These are phyloP conservation scores for Apiotrichum akiyoshidainum DNA, from an alignment of 1,284 basidiomycete genomes.

Conservation along the genomic window DNA sequence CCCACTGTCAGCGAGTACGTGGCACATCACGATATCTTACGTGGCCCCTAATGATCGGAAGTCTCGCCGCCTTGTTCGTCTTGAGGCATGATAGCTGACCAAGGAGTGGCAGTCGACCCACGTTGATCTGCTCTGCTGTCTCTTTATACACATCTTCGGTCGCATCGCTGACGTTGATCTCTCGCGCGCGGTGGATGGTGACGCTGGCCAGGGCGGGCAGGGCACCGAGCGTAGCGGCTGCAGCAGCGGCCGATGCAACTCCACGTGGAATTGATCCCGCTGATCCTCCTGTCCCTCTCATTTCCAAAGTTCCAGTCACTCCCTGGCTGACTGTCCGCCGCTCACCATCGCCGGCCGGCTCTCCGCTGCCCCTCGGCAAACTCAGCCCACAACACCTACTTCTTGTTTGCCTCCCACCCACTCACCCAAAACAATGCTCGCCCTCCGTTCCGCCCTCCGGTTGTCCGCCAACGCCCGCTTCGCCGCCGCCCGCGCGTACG, in stretches of 20 bases:
- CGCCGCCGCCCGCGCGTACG: slow-evolving; percentile 11
- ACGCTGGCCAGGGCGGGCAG: not conserved
- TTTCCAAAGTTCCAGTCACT: not conserved
- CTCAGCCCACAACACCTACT: not conserved
- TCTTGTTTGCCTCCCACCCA: not conserved
- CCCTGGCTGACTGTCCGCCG: too few species aligned
- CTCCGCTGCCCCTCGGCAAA: too few species aligned
- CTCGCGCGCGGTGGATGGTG: not conserved
- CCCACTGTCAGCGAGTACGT: too few species aligned
- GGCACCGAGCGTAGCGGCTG: not conserved
- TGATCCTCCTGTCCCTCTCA: not conserved
- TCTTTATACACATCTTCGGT: not conserved
- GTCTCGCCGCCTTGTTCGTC: too few species aligned
- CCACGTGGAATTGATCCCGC: slow-evolving; percentile 8
- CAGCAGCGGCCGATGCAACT: too few species aligned
- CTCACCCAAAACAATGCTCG: slow-evolving; percentile 2
- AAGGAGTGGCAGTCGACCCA: too few species aligned
- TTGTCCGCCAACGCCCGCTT: not conserved
- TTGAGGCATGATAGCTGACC: too few species aligned
- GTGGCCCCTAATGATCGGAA: too few species aligned
- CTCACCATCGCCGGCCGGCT: too few species aligned
- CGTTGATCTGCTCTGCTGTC: too few species aligned
- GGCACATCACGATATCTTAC: too few species aligned
- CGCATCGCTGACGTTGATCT: not conserved
- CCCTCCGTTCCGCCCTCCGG: slow-evolving; percentile 3